These are phyloP conservation scores for Backusella parvicylindrica DNA, from an alignment of 192 early-diverging fungal species.

Conservation along the genomic window DNA sequence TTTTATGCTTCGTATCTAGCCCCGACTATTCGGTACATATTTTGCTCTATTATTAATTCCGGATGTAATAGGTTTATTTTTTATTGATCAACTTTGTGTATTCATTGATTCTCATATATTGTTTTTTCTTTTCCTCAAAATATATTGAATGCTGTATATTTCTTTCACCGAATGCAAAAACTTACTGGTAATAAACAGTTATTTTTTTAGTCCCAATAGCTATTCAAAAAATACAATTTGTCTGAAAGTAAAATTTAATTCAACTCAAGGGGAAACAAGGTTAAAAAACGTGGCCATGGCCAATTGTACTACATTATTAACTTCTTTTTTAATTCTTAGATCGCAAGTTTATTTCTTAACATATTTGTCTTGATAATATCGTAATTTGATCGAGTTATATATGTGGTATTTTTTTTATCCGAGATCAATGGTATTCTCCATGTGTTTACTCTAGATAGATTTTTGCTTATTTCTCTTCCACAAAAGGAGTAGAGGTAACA, in stretches of 20 bases:
- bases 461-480: background rate
- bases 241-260: background rate
- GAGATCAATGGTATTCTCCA: background rate
- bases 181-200: background rate
- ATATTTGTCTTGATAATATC: background rate
- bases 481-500: background rate
- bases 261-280: background rate
- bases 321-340: background rate
- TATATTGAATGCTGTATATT: background rate
- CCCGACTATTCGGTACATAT: background rate
- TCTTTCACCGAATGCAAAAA: background rate
- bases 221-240: background rate
- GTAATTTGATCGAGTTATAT: background rate
- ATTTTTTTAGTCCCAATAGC: background rate
- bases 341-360: background rate
- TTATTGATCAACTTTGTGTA: background rate
- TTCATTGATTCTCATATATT: background rate
- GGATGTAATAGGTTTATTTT: background rate
- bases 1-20: background rate
- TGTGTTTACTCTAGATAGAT: background rate
- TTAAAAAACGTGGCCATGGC: background rate
- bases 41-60: background rate
- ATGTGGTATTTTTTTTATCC: background rate
- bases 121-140: background rate
- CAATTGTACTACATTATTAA: conserved; percentile 1